Evolutionary conservation across 345 rosid genomes (phyloP).

Genomic region (Tarenaya hassleriana): DNA sequence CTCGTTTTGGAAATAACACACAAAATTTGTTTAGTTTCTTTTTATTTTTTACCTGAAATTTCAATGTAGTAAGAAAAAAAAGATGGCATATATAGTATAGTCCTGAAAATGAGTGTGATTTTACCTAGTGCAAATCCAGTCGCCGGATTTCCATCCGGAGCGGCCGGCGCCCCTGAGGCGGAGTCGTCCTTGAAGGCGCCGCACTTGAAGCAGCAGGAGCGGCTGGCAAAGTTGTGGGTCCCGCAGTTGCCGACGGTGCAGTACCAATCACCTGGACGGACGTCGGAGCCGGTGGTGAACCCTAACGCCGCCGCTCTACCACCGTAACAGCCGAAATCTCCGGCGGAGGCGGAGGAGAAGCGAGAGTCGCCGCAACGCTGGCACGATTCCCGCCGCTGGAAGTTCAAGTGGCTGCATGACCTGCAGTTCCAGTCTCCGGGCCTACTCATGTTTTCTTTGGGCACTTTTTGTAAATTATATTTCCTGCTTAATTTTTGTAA

Average conservation of each 20-base stretch:
- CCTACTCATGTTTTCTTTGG: slow-evolving; percentile 45
- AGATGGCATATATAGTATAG: not conserved
- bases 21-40: no score
- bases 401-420: slow-evolving; percentile 76
- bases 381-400: slow-evolving; percentile 81
- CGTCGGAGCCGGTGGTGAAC: slow-evolving; percentile 74
- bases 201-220: slow-evolving; percentile 89
- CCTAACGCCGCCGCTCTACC: slow-evolving; percentile 56
- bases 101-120: not conserved
- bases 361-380: slow-evolving; percentile 59
- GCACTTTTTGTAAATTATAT: slow-evolving; percentile 7
- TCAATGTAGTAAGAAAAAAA: not conserved
- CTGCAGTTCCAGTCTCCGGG: slow-evolving; percentile 93
- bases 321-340: slow-evolving; percentile 43
- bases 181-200: slow-evolving; percentile 68
- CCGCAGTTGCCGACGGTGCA: slow-evolving; percentile 82
- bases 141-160: slow-evolving; percentile 87
- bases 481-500: slow-evolving; percentile 8
- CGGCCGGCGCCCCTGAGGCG: slow-evolving; percentile 38
- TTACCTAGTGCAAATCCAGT: slow-evolving; percentile 92
- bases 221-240: slow-evolving; percentile 86
- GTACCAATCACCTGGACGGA: slow-evolving; percentile 95
- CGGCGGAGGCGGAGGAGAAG: slow-evolving; percentile 41
- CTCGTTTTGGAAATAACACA: no score
- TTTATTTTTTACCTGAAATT: no score